Evolutionary conservation across 305 asterid genomes (phyloP).

Genomic region (Caryopteris hybrid): DNA sequence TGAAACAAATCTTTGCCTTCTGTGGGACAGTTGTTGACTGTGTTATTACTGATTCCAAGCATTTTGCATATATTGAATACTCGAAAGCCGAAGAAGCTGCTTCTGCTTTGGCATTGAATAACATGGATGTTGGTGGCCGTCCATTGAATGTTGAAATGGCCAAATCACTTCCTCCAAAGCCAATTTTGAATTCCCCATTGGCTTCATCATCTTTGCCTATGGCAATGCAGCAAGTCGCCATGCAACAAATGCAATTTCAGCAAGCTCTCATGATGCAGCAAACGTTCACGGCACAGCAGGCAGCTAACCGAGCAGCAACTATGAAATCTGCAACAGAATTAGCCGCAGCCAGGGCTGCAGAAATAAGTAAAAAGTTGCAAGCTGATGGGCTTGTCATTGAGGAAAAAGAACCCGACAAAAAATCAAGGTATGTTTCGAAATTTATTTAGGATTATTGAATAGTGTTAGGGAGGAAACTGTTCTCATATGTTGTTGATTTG

Average conservation of each 20-base stretch:
- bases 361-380: slow-evolving; percentile 82
- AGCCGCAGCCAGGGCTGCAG: slow-evolving; percentile 99
- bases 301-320: slow-evolving; percentile 92
- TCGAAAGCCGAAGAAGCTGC: slow-evolving; percentile 88
- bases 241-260: slow-evolving; percentile 99
- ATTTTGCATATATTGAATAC: slow-evolving; percentile 88
- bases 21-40: slow-evolving; percentile 82
- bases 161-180: slow-evolving; percentile 86
- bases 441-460: not conserved
- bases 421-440: slow-evolving; percentile 52
- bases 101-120: slow-evolving; percentile 87
- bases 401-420: slow-evolving; percentile 49
- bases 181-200: slow-evolving; percentile 37
- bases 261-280: slow-evolving; percentile 94
- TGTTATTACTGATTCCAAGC: slow-evolving; percentile 80
- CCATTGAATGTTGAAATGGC: slow-evolving; percentile 98
- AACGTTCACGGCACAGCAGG: slow-evolving; percentile 84
- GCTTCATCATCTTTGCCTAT: slow-evolving; percentile 69
- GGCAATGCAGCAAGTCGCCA: slow-evolving; percentile 97
- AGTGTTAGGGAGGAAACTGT: not conserved
- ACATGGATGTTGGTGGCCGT: slow-evolving; percentile 93
- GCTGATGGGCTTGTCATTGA: slow-evolving; percentile 67
- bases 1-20: slow-evolving; percentile 88
- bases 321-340: slow-evolving; percentile 94
- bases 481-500: slow-evolving; percentile 4